These are phyloP conservation scores for Trichosanthes cucumerina DNA, from an alignment of 306 rosid genomes.

Conservation along the genomic window DNA sequence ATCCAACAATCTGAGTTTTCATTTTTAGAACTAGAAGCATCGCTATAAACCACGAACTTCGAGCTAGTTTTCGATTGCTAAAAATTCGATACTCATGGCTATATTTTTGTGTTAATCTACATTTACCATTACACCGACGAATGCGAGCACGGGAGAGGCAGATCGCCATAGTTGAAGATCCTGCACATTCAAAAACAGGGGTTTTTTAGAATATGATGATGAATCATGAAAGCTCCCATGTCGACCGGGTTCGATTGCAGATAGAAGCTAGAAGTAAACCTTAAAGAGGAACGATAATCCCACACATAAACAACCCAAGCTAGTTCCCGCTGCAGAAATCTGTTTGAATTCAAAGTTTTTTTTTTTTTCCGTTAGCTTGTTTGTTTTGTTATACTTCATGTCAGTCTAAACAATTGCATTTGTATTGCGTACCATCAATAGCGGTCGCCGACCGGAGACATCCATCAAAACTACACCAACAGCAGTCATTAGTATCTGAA, in stretches of 20 bases:
- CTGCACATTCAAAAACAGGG: slow-evolving; percentile 21
- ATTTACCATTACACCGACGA: slow-evolving; percentile 69
- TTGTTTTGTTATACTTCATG: not conserved
- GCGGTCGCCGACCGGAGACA: slow-evolving; percentile 20
- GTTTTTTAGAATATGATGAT: not conserved
- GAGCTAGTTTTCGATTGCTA: not conserved
- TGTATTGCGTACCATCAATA: slow-evolving; percentile 16
- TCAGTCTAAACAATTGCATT: not conserved
- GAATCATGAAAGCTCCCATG: not conserved
- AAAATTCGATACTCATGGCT: not conserved
- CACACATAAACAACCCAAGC: slow-evolving; percentile 44
- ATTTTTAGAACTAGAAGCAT: not conserved
- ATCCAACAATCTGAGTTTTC: not conserved
- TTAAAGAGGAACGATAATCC: slow-evolving; percentile 48
- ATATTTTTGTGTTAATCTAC: not conserved
- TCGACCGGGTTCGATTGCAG: not conserved
- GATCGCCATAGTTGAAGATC: slow-evolving; percentile 39
- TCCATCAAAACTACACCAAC: slow-evolving; percentile 22
- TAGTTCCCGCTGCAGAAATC: slow-evolving; percentile 54
- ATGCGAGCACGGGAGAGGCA: slow-evolving; percentile 46
- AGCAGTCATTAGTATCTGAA: slow-evolving; percentile 7
- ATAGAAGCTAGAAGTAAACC: slow-evolving; percentile 24
- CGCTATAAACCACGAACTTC: too few relatives aligned
- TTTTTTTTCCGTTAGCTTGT: not conserved
- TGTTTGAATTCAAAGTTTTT: slow-evolving; percentile 8